These are phyloP conservation scores for Cutaneotrichosporon arboriforme DNA, from an alignment of 1,284 basidiomycete species.

Conservation along the genomic window DNA sequence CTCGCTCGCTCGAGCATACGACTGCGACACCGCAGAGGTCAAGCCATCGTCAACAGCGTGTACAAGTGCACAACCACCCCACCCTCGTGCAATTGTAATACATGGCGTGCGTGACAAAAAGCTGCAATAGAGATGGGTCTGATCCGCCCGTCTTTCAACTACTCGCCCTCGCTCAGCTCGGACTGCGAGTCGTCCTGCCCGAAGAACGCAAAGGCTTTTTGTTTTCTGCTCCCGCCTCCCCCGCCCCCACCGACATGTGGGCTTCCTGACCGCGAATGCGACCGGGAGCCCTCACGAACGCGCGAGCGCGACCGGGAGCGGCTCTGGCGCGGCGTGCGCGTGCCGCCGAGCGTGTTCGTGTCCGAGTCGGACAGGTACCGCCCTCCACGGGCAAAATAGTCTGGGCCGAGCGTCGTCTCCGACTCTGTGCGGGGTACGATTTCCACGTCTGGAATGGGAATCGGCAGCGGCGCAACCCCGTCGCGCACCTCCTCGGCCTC, in stretches of 20 bases:
- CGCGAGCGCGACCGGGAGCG: constrained; percentile 5
- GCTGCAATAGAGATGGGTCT: no score
- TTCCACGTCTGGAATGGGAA: not conserved
- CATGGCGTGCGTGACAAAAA: no score
- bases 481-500: not conserved
- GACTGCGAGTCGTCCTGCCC: constrained; percentile 27
- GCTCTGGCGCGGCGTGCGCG: constrained; percentile 14
- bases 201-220: constrained; percentile 47
- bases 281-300: not conserved
- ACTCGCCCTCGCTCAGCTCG: constrained; percentile 5
- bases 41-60: no score
- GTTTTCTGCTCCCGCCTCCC: constrained; percentile 11
- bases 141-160: not conserved
- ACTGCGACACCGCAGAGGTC: no score
- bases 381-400: not conserved
- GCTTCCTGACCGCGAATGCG: not conserved
- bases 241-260: not conserved
- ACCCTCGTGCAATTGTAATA: no score
- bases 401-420: constrained; percentile 12
- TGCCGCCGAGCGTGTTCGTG: not conserved
- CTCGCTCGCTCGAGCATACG: no score
- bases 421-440: constrained; percentile 4
- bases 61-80: no score
- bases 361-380: not conserved
- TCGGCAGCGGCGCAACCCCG: constrained; percentile 2